Base-by-base conservation (phyloP, 805 yeast genomes). In the Metschnikowia lachancei region DNA sequence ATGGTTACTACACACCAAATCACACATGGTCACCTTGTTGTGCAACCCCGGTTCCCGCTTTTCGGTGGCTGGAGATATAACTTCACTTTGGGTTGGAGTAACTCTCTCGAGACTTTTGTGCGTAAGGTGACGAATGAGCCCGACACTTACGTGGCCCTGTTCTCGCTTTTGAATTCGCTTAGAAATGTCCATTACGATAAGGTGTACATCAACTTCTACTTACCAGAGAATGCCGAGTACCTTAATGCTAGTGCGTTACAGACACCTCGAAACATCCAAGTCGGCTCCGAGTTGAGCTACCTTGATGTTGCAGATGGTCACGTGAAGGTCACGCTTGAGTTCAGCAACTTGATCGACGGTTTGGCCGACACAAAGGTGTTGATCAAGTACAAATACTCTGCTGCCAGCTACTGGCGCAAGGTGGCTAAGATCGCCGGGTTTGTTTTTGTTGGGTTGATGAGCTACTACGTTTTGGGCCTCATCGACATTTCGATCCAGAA, bases 1-100 rank as follows among this genome's bases (percentile, higher is more conserved):
- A 87, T 88, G 67, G 96, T 92, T 12, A 83, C 96, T 6, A 87
- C 97, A 3, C 84, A 85, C 41, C 70, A 72, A 51, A 50, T 69
- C 20, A 60, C 67, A 3, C 66, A 66, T 35, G 65, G 75, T 36
- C 66, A 69, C 50, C 67, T 88, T 39, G 70, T 83, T 30, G 64
- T 94, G 53, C 80, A 77, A 59, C 98, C 98, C 46, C 78, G 99
- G 64, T 94, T 74, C 72, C 99, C 99, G n/a, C 64, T 94, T 6
- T 87, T 88, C 66, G 99, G 99, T 40, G 95, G 91, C 36, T 94
- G 99, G 99, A 77, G 83, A 59, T 92, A 89, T 68, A 89, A 92
- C 68, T 94, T 88, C 74, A 94, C 98, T 18, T 66, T 92, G 56
- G 98, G 98, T n/a, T 94, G 96, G 96, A 80, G 83, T 41, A 78